A percentile compares a stretch with the other conserved stretches of the same genome.
These are phyloP conservation scores for Lipomyces yamanashiensis DNA, from an alignment of 805 yeast genomes.

Conservation along the genomic window DNA sequence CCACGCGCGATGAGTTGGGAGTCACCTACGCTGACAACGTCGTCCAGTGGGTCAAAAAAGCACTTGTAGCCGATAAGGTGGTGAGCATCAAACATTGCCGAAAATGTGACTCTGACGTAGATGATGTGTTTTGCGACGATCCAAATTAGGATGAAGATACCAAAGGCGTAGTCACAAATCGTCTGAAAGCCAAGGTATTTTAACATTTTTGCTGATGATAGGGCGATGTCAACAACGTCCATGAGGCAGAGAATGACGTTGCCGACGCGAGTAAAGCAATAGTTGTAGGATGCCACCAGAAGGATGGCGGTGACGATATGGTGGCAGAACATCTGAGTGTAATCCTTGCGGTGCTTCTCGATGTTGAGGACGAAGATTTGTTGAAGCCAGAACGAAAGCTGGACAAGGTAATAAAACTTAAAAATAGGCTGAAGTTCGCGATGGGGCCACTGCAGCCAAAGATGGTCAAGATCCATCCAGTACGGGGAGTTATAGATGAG, in stretches of 20 bases:
- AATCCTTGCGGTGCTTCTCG: constrained; percentile 81
- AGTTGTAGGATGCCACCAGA: constrained; percentile 71
- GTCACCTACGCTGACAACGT: constrained; percentile 25
- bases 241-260: constrained; percentile 75
- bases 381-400: constrained; percentile 79
- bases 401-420: constrained; percentile 73
- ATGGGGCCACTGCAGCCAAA: constrained; percentile 79
- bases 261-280: constrained; percentile 76
- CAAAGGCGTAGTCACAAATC: constrained; percentile 71
- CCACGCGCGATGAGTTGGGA: constrained; percentile 1
- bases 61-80: constrained; percentile 47
- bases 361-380: constrained; percentile 76
- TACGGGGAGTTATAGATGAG: constrained; percentile 65
- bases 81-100: constrained; percentile 56
- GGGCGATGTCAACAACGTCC: constrained; percentile 80
- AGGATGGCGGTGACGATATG: constrained; percentile 79
- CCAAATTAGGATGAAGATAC: constrained; percentile 71
- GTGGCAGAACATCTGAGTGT: constrained; percentile 83
- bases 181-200: constrained; percentile 68
- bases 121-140: constrained; percentile 71
- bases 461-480: constrained; percentile 58
- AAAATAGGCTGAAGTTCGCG: constrained; percentile 55
- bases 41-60: constrained; percentile 27
- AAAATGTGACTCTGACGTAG: constrained; percentile 68
- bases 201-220: constrained; percentile 74